A percentile compares a stretch with the other conserved stretches of the same genome.
These are phyloP conservation scores for Draba incana DNA, from an alignment of 345 rosid genomes.

Conservation along the genomic window DNA sequence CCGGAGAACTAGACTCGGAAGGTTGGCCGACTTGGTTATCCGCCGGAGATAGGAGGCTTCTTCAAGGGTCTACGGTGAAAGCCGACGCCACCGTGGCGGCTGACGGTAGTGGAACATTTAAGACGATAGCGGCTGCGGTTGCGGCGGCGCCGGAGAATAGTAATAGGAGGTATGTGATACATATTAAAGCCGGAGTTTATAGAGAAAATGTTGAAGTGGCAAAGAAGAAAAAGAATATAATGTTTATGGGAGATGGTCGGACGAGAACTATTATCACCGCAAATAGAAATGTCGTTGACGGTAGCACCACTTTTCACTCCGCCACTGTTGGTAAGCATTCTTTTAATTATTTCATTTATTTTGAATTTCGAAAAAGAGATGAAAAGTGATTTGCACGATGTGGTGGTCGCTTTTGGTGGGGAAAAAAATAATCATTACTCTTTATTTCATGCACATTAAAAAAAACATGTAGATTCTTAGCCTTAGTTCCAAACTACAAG, in stretches of 20 bases:
- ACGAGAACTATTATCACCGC: slow-evolving; percentile 70
- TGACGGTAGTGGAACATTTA: slow-evolving; percentile 74
- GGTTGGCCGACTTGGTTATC: slow-evolving; percentile 90
- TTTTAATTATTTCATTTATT: not conserved
- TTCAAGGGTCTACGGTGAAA: slow-evolving; percentile 58
- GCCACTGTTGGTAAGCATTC: slow-evolving; percentile 85
- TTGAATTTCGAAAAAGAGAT: not conserved
- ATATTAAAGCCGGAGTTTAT: slow-evolving; percentile 79
- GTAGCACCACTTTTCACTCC: slow-evolving; percentile 86
- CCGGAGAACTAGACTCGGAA: slow-evolving; percentile 25
- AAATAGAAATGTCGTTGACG: slow-evolving; percentile 75
- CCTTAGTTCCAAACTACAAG: slow-evolving; percentile 6
- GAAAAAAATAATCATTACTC: not conserved
- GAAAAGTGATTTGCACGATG: slow-evolving; percentile 4
- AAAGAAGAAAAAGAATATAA: slow-evolving; percentile 58
- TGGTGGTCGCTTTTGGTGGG: slow-evolving; percentile 26
- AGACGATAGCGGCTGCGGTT: slow-evolving; percentile 70
- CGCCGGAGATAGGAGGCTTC: slow-evolving; percentile 68
- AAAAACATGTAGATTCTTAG: slow-evolving; percentile 33
- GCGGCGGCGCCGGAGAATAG: slow-evolving; percentile 73
- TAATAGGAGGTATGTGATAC: slow-evolving; percentile 61
- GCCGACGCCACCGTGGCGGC: slow-evolving; percentile 78
- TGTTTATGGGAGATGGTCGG: slow-evolving; percentile 96
- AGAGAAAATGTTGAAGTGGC: slow-evolving; percentile 78
- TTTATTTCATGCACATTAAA: slow-evolving; percentile 22